Evolutionary conservation across 805 yeast genomes (phyloP), one percentile per base, ranked within the genome.

Genomic region (Starmerella scarabaei): DNA sequence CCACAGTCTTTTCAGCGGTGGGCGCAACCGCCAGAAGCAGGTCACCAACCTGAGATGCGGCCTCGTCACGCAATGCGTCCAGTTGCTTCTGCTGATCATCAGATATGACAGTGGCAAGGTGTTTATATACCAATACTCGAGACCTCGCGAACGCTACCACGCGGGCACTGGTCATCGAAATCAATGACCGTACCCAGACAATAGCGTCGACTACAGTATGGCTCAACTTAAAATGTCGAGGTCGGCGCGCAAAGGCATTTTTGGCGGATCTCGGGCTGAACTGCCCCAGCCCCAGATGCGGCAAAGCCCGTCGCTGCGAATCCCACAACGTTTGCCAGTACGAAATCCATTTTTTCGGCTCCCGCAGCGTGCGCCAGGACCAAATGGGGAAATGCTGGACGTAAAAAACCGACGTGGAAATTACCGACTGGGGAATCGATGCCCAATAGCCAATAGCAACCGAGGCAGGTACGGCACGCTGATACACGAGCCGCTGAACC

Each of bases 371-470:
- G 21, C 41, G 30, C 4, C 14, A n/a, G 7, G n/a, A 17, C 30
- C 31, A 31, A 5, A 31, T 18, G 15, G 52, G 52, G 27, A 45
- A 30, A 12, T 40, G 39, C 38, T 50, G 53, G 3, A 44, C 19
- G 38, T 46, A 49, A 15, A 47, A 41, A 7, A 51, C 28, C 15
- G 42, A 41, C 4, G 37, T 32, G 8, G 41, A 34, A 4, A 33
- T 27, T 5, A 28, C 18, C 18, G 42, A 29, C 27, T 31, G 35
- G 24, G 43, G 30, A 17, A 43, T 17, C 9, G 34, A 28, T 12
- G 41, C 20, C 54, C 56, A 52, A 41, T 52, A 52, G 2, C 36
- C 30, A 4, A 51, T 35, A 2, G 53, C 54, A 3, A 20, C 31
- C 11, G 43, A 28, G 11, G 45, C 49, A 2, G 53, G 52, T 8